These are phyloP conservation scores for Apophysomyces variabilis DNA, from an alignment of 371 early-diverging fungal genomes.

Conservation along the genomic window DNA sequence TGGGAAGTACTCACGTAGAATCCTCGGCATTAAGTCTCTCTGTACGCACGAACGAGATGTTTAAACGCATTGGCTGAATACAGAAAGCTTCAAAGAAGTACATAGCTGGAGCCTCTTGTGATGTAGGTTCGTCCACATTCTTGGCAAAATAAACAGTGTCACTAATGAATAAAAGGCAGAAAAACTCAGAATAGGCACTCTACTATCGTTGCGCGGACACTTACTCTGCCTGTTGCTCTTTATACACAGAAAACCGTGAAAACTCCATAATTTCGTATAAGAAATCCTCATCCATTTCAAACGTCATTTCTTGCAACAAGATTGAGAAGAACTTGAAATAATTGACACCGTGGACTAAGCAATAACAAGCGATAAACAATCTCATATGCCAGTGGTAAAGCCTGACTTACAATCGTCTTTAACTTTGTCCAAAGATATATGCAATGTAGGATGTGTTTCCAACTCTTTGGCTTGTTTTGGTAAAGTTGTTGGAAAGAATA, in stretches of 20 bases:
- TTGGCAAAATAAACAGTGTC: slow-evolving; percentile 36
- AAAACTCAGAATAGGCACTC: background rate
- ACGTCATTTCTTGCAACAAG: slow-evolving; percentile 84
- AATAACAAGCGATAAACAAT: background rate
- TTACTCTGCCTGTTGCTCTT: slow-evolving; percentile 22
- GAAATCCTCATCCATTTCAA: slow-evolving; percentile 88
- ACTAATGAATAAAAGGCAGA: slow-evolving; percentile 16
- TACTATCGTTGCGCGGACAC: background rate
- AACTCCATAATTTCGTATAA: slow-evolving; percentile 77
- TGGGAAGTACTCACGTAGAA: slow-evolving; percentile 28
- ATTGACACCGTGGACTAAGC: slow-evolving; percentile 72
- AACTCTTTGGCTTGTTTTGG: slow-evolving; percentile 57
- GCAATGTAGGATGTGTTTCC: slow-evolving; percentile 56
- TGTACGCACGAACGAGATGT: slow-evolving; percentile 82
- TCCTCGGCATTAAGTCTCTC: slow-evolving; percentile 51
- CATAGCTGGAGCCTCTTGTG: slow-evolving; percentile 57
- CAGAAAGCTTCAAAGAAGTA: slow-evolving; percentile 90
- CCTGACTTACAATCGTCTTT: slow-evolving; percentile 69
- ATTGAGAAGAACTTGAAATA: slow-evolving; percentile 83
- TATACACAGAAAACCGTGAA: slow-evolving; percentile 59
- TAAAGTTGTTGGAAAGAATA: slow-evolving; percentile 82
- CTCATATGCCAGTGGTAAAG: too few species aligned
- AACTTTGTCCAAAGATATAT: slow-evolving; percentile 64
- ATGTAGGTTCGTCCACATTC: slow-evolving; percentile 57
- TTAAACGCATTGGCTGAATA: slow-evolving; percentile 86